Conservation (phyloP, 345 rosid genomes). For the Orychophragmus violaceus region DNA sequence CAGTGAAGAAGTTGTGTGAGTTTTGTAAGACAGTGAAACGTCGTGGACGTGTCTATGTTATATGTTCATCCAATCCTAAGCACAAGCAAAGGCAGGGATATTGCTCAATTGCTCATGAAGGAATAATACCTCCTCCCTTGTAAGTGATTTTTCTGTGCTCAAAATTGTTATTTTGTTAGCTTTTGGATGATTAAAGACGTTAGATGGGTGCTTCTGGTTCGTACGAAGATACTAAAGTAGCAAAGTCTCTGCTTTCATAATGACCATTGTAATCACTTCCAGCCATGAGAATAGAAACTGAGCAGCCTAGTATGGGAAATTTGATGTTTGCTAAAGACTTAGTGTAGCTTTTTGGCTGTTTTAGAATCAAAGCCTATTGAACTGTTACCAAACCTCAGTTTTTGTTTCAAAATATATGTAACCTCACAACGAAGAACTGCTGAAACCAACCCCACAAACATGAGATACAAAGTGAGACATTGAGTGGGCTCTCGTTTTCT, state of each 20-base stretch:
- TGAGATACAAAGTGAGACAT: neutral
- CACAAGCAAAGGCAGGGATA: slow-evolving; percentile 91
- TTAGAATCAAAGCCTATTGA: neutral
- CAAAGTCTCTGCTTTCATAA: neutral
- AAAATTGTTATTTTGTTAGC: neutral
- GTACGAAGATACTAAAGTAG: neutral
- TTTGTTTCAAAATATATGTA: neutral
- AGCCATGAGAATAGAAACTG: neutral
- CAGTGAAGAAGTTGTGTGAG: slow-evolving; percentile 96
- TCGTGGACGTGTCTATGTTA: slow-evolving; percentile 72
- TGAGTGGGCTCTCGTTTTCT: neutral
- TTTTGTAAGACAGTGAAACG: slow-evolving; percentile 82
- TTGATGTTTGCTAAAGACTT: neutral
- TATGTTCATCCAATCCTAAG: slow-evolving; percentile 71
- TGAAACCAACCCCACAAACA: neutral
- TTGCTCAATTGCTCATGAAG: slow-evolving; percentile 47
- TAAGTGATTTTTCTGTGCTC: slow-evolving; percentile 22
- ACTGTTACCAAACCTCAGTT: neutral
- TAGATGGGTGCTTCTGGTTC: neutral
- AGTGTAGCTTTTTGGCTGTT: neutral
- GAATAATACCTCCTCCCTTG: slow-evolving; percentile 30
- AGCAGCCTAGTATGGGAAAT: neutral
- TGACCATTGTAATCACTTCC: neutral
- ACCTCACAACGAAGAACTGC: neutral
- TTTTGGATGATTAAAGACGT: neutral